A percentile compares a stretch with the other conserved stretches of the same genome.
phyloP scores from a whole-genome alignment of 129 eudicot genomes.

The Centrapalus pauciflorus region DNA sequence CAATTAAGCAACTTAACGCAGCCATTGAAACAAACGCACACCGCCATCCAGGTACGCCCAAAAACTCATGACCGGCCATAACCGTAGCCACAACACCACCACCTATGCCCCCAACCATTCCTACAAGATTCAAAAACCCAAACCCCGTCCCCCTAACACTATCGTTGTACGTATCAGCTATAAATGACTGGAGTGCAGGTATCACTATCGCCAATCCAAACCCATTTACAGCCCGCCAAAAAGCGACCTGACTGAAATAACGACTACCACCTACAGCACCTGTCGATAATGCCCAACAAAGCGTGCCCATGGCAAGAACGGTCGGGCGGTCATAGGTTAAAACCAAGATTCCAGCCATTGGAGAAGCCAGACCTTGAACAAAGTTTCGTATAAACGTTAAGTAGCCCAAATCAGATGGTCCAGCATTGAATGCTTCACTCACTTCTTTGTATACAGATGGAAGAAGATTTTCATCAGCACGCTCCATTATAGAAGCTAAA shows the following conservation, averaged over 20 bases:
- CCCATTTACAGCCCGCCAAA: conserved; percentile 93
- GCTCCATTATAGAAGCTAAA: conserved; percentile 92
- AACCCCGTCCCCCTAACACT: conserved; percentile 82
- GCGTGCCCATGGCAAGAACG: conserved; percentile 79
- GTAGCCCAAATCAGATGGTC: conserved; percentile 92
- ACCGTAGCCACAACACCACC: conserved; percentile 94
- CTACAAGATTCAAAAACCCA: conserved; percentile 77
- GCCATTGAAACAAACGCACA: conserved; percentile 73
- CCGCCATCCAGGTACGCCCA: conserved; percentile 93
- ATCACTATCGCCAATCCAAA: conserved; percentile 94
- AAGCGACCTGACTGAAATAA: conserved; percentile 63
- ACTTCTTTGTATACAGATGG: conserved; percentile 98
- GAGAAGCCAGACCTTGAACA: conserved; percentile 83
- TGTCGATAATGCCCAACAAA: conserved; percentile 96
- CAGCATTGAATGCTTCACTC: conserved; percentile 76
- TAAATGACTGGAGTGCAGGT: conserved; percentile 93
- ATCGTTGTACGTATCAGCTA: conserved; percentile 84
- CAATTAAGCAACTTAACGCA: conserved; percentile 58
- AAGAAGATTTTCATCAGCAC: conserved; percentile 95
- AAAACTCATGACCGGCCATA: conserved; percentile 82
- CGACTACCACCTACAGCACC: conserved; percentile 80
- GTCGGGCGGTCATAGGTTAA: conserved; percentile 83
- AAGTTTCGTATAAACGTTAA: conserved; percentile 79
- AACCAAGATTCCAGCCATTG: conserved; percentile 80
- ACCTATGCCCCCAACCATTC: conserved; percentile 89